Conservation (phyloP, 345 rosid genomes). For the Turritis glabra region DNA sequence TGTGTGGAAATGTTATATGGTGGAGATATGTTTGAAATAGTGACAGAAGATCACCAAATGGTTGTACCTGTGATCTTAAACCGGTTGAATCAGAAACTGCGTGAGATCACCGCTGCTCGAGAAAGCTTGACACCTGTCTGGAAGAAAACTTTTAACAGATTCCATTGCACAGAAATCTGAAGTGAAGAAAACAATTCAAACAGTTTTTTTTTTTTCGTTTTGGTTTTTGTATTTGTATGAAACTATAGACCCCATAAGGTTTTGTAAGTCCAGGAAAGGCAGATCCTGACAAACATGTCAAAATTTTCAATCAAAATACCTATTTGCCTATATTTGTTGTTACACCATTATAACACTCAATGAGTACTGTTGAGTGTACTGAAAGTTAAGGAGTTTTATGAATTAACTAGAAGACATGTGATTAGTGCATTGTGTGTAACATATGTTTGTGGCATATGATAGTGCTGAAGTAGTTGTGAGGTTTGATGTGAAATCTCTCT, state of each 20-base stretch:
- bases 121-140: not conserved
- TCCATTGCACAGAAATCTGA: not conserved
- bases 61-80: not conserved
- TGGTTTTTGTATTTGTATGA: not conserved
- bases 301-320: too few species aligned
- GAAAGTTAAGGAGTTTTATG: too few species aligned
- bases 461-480: too few species aligned
- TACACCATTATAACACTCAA: too few species aligned
- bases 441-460: too few species aligned
- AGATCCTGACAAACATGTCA: too few species aligned
- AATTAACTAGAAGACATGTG: too few species aligned
- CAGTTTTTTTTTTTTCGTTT: not conserved
- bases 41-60: not conserved
- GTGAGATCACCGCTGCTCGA: not conserved
- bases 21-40: not conserved
- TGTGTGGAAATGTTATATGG: not conserved
- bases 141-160: not conserved
- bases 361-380: too few species aligned
- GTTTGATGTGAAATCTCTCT: too few species aligned
- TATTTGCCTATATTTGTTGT: too few species aligned
- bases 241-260: not conserved
- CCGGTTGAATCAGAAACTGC: constrained; percentile 13
- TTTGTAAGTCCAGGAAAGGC: too few species aligned
- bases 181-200: not conserved
- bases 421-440: too few species aligned